phyloP scores from a whole-genome alignment of 148 eudicot genomes.

The Camellia japonica region DNA sequence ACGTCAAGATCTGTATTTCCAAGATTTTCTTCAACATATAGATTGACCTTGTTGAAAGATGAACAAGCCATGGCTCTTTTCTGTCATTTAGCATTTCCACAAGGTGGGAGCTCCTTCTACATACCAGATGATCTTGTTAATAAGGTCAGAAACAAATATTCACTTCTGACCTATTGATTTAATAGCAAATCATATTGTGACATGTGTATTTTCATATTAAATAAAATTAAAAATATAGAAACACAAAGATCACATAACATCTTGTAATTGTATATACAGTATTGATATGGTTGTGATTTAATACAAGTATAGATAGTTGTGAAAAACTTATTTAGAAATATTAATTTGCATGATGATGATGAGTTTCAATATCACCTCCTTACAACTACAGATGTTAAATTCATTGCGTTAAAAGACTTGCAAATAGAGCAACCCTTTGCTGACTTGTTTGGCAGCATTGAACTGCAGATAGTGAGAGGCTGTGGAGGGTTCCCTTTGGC shows the following conservation, averaged over 20 bases:
- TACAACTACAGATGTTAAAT: background rate
- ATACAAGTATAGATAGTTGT: too few species aligned
- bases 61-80: conserved; percentile 33
- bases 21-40: conserved; percentile 18
- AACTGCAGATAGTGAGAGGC: conserved; percentile 25
- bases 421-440: background rate
- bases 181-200: too few species aligned
- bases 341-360: too few species aligned
- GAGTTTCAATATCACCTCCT: background rate
- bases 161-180: background rate
- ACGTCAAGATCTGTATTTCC: conserved; percentile 32
- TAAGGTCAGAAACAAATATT: conserved; percentile 15
- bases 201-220: too few species aligned
- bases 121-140: conserved; percentile 22
- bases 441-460: background rate
- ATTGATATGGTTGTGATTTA: too few species aligned
- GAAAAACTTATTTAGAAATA: too few species aligned
- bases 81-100: conserved; percentile 22
- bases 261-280: background rate
- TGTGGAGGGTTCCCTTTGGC: conserved; percentile 29
- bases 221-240: too few species aligned
- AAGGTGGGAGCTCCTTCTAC: conserved; percentile 6
- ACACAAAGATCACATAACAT: too few species aligned
- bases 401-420: background rate
- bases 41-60: conserved; percentile 20